Conservation (phyloP, 192 early-diverging fungal genomes). For the Gonapodya prolifera region DNA sequence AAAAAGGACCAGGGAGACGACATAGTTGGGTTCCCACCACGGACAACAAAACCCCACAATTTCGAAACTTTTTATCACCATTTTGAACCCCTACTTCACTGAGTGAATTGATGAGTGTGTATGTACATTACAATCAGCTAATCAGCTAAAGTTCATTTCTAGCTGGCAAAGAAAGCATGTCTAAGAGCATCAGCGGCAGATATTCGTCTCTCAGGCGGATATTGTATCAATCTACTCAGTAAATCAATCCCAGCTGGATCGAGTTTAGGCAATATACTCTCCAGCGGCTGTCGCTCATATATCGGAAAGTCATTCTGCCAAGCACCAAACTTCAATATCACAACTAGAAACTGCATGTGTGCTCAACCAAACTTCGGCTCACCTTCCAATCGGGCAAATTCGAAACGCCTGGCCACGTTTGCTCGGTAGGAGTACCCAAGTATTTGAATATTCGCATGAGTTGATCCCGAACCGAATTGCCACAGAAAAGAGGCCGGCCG, state of each 20-base stretch:
- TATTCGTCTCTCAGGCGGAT: slow-evolving; percentile 66
- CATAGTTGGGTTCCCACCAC: too few species aligned
- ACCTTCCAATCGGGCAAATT: slow-evolving; percentile 83
- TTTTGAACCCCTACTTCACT: too few species aligned
- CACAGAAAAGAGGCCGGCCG: slow-evolving; percentile 83
- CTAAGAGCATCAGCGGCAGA: slow-evolving; percentile 61
- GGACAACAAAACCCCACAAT: too few species aligned
- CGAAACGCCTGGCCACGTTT: slow-evolving; percentile 72
- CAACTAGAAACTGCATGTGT: too few species aligned
- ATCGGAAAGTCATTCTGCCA: slow-evolving; percentile 57
- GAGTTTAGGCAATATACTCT: slow-evolving; percentile 68
- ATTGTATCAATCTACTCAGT: slow-evolving; percentile 59
- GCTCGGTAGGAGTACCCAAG: slow-evolving; percentile 68
- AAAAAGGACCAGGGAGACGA: too few species aligned
- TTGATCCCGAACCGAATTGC: slow-evolving; percentile 78
- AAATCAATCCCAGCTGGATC: slow-evolving; percentile 76
- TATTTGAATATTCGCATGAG: slow-evolving; percentile 83
- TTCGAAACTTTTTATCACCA: too few species aligned
- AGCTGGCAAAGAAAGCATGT: slow-evolving; percentile 31
- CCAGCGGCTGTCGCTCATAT: slow-evolving; percentile 55
- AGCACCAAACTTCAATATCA: not conserved
- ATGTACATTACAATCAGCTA: too few species aligned
- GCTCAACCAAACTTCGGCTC: not conserved
- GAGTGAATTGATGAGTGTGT: too few species aligned
- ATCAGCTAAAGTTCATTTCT: too few species aligned